Conservation (phyloP, 805 yeast genomes). For the Alloascoidea africana region DNA sequence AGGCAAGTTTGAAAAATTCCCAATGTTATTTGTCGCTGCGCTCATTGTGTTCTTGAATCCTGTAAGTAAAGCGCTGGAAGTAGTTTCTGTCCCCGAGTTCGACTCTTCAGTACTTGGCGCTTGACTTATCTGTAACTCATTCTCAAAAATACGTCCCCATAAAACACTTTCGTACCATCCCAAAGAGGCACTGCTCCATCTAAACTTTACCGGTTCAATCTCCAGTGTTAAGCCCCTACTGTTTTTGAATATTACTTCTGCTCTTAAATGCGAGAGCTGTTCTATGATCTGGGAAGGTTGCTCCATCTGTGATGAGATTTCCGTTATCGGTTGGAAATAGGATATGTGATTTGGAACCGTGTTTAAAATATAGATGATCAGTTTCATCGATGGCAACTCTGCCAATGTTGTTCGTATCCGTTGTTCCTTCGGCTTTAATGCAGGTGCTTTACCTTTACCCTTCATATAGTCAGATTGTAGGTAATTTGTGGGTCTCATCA, state of each 20-base stretch:
- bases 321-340: background rate
- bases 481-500: background rate
- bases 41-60: background rate
- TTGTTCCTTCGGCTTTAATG: background rate
- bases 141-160: constrained; percentile 40
- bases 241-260: background rate
- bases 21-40: constrained; percentile 6
- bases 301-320: background rate
- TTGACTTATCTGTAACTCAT: constrained; percentile 8
- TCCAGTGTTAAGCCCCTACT: constrained; percentile 14
- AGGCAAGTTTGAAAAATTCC: constrained; percentile 20
- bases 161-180: constrained; percentile 66
- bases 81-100: background rate
- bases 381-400: background rate
- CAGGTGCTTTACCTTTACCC: constrained; percentile 7
- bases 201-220: constrained; percentile 33
- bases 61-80: no score
- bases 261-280: constrained; percentile 15
- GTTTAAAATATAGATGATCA: background rate
- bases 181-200: constrained; percentile 47
- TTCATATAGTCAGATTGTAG: background rate
- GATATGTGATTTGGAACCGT: constrained; percentile 1
- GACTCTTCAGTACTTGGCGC: background rate
- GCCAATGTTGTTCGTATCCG: background rate
- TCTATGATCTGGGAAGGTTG: constrained; percentile 18